Conservation (phyloP, 2,329 filamentous ascomycete genomes). For the Cladosporium sphaerospermum region DNA sequence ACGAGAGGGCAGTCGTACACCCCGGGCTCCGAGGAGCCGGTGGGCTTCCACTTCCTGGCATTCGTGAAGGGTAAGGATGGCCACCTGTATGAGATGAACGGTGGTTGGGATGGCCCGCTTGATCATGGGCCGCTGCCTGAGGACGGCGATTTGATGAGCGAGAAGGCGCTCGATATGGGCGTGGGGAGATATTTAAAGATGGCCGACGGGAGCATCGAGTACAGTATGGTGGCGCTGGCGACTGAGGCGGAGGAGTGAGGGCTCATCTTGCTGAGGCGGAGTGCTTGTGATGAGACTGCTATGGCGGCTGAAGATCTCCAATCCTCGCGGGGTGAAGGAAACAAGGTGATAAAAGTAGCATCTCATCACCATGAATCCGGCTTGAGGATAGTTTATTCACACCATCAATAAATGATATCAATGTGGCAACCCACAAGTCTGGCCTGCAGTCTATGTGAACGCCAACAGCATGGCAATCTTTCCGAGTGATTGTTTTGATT, state of each 20-base stretch:
- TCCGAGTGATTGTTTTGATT: too few relatives aligned
- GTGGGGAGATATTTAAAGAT: conserved; percentile 35
- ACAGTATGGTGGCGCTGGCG: conserved; percentile 39
- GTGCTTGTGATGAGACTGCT: too few relatives aligned
- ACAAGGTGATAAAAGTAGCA: too few relatives aligned
- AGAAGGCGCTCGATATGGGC: conserved; percentile 36
- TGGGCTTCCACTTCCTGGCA: conserved; percentile 40
- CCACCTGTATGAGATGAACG: conserved; percentile 44
- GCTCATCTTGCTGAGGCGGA: too few relatives aligned
- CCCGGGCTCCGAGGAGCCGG: conserved; percentile 26
- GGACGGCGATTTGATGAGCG: conserved; percentile 41
- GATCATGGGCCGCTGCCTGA: conserved; percentile 36
- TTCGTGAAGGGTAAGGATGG: conserved; percentile 43
- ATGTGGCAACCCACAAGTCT: too few relatives aligned
- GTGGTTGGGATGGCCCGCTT: conserved; percentile 39
- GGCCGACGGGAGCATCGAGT: conserved; percentile 35
- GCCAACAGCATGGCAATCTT: too few relatives aligned
- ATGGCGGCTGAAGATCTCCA: too few relatives aligned
- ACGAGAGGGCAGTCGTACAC: conserved; percentile 35
- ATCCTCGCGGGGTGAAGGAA: too few relatives aligned
- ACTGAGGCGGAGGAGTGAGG: neutral
- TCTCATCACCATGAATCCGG: too few relatives aligned
- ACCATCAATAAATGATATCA: too few relatives aligned
- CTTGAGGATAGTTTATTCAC: too few relatives aligned
- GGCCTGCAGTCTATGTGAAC: too few relatives aligned